phyloP scores from a whole-genome alignment of 305 asterid genomes.

The Andrographis paniculata region DNA sequence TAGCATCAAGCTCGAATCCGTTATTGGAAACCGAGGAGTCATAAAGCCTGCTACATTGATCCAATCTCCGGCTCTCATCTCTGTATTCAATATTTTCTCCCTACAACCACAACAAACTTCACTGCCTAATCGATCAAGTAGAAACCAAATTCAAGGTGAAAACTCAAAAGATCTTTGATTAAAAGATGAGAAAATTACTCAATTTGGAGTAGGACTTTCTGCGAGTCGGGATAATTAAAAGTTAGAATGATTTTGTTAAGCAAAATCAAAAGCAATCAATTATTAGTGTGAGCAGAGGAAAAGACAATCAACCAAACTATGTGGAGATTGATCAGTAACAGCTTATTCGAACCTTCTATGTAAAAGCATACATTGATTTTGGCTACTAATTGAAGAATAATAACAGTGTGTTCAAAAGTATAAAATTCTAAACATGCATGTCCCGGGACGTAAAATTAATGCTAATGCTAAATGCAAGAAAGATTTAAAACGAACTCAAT shows the following conservation, averaged over 20 bases:
- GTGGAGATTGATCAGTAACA: neutral
- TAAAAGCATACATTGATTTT: neutral
- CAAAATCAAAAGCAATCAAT: neutral
- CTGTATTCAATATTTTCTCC: slow-evolving; percentile 76
- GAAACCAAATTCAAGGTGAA: neutral
- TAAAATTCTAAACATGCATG: too few relatives aligned
- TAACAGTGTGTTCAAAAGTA: neutral
- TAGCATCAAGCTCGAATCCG: slow-evolving; percentile 85
- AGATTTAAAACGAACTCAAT: too few relatives aligned
- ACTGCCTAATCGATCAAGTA: slow-evolving; percentile 11
- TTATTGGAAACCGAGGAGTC: slow-evolving; percentile 76
- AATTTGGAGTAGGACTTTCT: slow-evolving; percentile 69
- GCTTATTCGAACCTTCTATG: neutral
- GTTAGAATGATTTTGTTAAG: neutral
- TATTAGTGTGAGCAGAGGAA: neutral
- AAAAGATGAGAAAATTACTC: slow-evolving; percentile 37
- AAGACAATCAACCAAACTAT: neutral
- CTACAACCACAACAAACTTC: slow-evolving; percentile 33
- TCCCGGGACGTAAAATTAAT: too few relatives aligned
- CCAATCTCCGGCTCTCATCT: slow-evolving; percentile 83
- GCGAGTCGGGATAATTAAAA: slow-evolving; percentile 85
- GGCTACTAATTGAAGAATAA: neutral
- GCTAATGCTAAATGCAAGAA: too few relatives aligned
- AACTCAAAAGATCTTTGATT: neutral
- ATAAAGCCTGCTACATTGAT: slow-evolving; percentile 74